Base-by-base conservation (phyloP, 73 alveolate genomes). In the Stentor roeselii region DNA sequence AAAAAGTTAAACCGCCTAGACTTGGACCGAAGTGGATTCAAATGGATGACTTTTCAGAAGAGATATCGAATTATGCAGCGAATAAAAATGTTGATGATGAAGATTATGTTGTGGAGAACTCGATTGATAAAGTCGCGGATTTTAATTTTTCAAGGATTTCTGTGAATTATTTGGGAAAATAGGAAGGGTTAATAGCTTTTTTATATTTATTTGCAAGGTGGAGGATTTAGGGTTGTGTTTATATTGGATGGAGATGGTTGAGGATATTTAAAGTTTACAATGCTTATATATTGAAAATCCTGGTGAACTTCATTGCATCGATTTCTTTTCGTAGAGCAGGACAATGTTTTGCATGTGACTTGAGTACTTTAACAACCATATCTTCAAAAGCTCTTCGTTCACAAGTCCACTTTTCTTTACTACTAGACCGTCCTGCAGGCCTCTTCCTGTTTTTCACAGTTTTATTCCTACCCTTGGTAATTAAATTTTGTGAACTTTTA, bases 1-100 rank as follows among this genome's bases (percentile, higher is more conserved):
- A 76, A 61, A 82, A 89, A 86, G 76, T 89, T 36, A 75, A 58
- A 6, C 97, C 97, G 3, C 97, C 97, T 27, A 67, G 80, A 40
- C 41, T 67, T n/a, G 80, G 80, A 2, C 21, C 42, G 27, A 67
- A 67, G 41, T 67, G 80, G 80, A 40, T 67, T 14, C 80, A 67
- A 2, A 1, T 67, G 42, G 80, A 67, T 2, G 80, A 67, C 1
- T 67, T 27, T 67, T 21, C n/a, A 34, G 80, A 67, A 67, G 41
- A 67, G 41, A n/a, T 21, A 2, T 36, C 80, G 1, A 67, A 67
- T 67, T n/a, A 14, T 30, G 34, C 34, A 40, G n/a, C 80, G 37
- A 21, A 67, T 32, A 36, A 67, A 34, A 30, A 30, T 21, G 41
- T 67, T 21, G 80, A 67, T 27, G 80, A 67, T 2, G 80, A 67